Evolutionary conservation across 768 basidiomycete species (phyloP).

Genomic region (Tricholoma saponaceum): DNA sequence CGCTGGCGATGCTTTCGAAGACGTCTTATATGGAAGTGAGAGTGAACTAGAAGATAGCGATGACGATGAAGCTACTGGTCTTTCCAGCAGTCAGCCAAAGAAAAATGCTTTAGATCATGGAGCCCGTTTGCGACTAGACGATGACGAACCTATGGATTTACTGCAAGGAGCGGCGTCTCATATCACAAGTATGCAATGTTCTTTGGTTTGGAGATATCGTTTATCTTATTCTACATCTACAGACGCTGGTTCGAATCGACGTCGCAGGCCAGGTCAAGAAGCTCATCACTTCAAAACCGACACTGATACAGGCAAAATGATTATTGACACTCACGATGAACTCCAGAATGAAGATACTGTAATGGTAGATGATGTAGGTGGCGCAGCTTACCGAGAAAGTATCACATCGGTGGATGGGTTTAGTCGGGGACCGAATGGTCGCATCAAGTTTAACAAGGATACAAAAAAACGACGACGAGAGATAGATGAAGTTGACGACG

Average conservation of each 20-base stretch:
- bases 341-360: constrained; percentile 38
- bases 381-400: constrained; percentile 80
- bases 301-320: constrained; percentile 74
- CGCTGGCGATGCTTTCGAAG: constrained; percentile 90
- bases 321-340: constrained; percentile 60
- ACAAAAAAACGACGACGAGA: constrained; percentile 88
- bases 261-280: constrained; percentile 82
- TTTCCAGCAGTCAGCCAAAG: constrained; percentile 22
- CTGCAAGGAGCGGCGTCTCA: constrained; percentile 74
- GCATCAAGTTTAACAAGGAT: constrained; percentile 93
- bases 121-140: constrained; percentile 76
- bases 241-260: constrained; percentile 46
- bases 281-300: constrained; percentile 86
- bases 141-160: constrained; percentile 94
- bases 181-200: constrained; percentile 57
- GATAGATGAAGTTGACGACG: constrained; percentile 57
- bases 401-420: constrained; percentile 88
- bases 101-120: constrained; percentile 34
- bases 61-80: constrained; percentile 49
- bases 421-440: constrained; percentile 77
- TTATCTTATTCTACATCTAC: constrained; percentile 1
- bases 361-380: constrained; percentile 55
- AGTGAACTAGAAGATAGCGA: constrained; percentile 73
- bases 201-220: constrained; percentile 1
- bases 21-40: constrained; percentile 95